Base-by-base conservation (phyloP, 768 basidiomycete genomes). In the Zangia roseola region DNA sequence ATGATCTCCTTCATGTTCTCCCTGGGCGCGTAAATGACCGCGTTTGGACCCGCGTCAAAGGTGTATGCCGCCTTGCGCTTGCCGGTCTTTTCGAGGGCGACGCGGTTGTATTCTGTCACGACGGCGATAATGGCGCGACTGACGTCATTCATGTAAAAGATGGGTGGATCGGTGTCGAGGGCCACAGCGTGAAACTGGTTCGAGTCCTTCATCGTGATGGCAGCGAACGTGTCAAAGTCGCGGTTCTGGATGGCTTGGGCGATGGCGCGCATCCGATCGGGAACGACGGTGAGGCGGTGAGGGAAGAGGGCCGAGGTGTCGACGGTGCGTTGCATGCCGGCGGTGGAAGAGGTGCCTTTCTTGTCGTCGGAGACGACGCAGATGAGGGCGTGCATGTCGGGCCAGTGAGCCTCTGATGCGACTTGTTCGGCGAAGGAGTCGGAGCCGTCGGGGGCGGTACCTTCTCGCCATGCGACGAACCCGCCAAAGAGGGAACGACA, bases 91-190 rank as follows among this genome's bases (percentile, higher is more conserved):
- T 73, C 83, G 30, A 86, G 69, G 2, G 82, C 75, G 19, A 90
- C 75, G 17, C 94, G 82, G 72, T 99, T 99, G 74, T 93, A 84
- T 71, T 98, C 97, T 35, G 88, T 86, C 57, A 99, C 78, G 62
- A 97, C 70, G 6, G 85, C 76, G 64, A 99, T 91, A 71, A 99
- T 91, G n/a, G 91, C 69, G n/a, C 89, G 80, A 48, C 85, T 88
- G 59, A 95, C 91, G 70, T 99, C 97, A 74, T 97, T 97, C 83
- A 99, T 86, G 77, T 99, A 99, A 70, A 99, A 98, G 70, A 98
- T 98, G 36, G 97, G 97, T 1, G 97, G 97, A 36, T 88, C 83
- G 0, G 97, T 98, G 71, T 99, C 97, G 55, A 98, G 85, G 42
- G 89, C 90, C 56, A 97, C 92, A 23, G 97, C 94, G 65, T 99